A percentile compares a stretch with the other conserved stretches of the same genome.
These are phyloP conservation scores for Phyllachora maydis DNA, from an alignment of 2,329 filamentous ascomycete species.

Conservation along the genomic window DNA sequence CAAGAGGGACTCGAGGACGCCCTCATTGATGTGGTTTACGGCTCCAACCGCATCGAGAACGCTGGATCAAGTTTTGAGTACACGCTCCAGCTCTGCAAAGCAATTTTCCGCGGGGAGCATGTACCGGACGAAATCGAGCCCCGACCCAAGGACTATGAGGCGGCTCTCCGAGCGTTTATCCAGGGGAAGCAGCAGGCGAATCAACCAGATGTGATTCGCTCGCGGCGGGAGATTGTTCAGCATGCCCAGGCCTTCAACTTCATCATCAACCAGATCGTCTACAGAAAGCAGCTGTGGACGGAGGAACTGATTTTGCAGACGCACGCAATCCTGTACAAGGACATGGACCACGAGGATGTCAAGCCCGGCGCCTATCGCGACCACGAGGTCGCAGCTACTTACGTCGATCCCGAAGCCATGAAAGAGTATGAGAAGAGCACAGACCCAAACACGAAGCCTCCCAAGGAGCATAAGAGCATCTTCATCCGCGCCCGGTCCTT, in stretches of 20 bases:
- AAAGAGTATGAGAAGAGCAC: too few species aligned
- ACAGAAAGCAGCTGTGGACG: conserved; percentile 2
- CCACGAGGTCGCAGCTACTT: conserved; percentile 4
- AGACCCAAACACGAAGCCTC: too few species aligned
- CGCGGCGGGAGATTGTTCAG: conserved; percentile 1
- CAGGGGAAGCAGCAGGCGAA: conserved; percentile 1
- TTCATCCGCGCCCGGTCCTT: conserved; percentile 7
- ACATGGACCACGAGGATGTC: conserved; percentile 1
- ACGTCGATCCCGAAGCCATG: conserved; percentile 2
- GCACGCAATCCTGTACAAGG: conserved; percentile 7
- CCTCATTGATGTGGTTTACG: conserved; percentile 1
- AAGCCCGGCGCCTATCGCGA: conserved; percentile 6
- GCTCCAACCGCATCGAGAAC: conserved; percentile 1
- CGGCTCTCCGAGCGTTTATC: conserved; percentile 1
- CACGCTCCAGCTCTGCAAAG: conserved; percentile 1
- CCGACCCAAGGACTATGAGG: not conserved
- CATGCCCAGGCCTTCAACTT: conserved; percentile 3
- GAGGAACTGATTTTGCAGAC: conserved; percentile 8
- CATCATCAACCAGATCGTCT: conserved; percentile 4
- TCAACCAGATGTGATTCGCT: conserved; percentile 1
- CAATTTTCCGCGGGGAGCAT: conserved; percentile 1
- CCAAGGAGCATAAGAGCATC: conserved; percentile 2
- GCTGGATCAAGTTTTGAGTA: conserved; percentile 1
- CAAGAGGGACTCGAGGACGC: conserved; percentile 1
- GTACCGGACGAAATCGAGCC: conserved; percentile 1